Base-by-base conservation (phyloP, 371 early-diverging fungal species). In the Mortierella sp. region DNA sequence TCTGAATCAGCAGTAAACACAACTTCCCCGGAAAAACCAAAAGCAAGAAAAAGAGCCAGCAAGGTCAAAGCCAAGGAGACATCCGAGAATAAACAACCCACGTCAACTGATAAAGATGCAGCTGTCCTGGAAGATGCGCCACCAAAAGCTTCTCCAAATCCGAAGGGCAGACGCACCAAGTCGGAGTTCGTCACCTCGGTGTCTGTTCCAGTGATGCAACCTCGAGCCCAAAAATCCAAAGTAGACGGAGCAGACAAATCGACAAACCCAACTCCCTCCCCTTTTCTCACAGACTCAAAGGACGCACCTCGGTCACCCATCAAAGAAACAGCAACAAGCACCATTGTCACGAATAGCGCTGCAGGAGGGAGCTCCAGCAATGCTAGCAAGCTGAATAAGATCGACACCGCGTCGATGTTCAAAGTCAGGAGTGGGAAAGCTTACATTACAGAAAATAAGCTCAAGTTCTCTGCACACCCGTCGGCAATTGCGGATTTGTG, bases 351-450 rank as follows among this genome's bases (percentile, higher is more conserved):
- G 5, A 68, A 50, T n/a, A 28, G 19, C 45, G 13, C 66, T 9
- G 15, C 70, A 28, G 28, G 33, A 41, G 28, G 55, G 4, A 65
- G 36, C 15, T 57, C 64, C 10, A 67, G 59, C 52, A 57, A 48
- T 24, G 13, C 60, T 21, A 76, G 70, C 70, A 76, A 76, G 66
- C 15, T 76, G 40, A 76, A 76, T 63, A 81, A 81, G 60, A 62
- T 62, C 9, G 82, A 81, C 52, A 63, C 76, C 4, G 76, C 73
- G 0, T 75, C 76, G 43, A 81, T 81, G 82, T 72, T 76, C 73
- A 72, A 72, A 55, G 72, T 81, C 61, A 68, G 72, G 58, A 69
- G 68, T 24, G 82, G 82, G 10, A 81, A 81, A 50, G 82, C 76
- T 0, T 72, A 63, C 7, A 72, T 81, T 45, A 81, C 82, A 16